Percentiles rank a stretch among this genome's conserved stretches.
These are phyloP conservation scores for Fusarium ambrosium DNA, from an alignment of 2,329 filamentous ascomycete genomes.

Conservation along the genomic window DNA sequence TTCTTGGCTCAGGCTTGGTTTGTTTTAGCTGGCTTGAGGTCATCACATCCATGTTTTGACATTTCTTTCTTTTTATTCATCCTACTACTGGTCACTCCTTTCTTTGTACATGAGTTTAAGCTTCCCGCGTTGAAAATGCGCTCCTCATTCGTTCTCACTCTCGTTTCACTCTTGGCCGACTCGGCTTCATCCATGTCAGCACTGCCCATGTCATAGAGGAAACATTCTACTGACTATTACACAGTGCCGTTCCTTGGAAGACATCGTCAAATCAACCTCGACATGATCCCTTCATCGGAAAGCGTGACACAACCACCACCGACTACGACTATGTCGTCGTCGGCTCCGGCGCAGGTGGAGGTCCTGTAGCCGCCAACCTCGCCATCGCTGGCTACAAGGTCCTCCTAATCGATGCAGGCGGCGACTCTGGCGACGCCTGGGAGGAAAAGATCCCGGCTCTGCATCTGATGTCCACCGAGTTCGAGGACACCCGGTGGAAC, in stretches of 20 bases:
- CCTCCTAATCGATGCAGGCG: slow-evolving; percentile 71
- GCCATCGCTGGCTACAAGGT: slow-evolving; percentile 69
- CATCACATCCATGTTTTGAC: not conserved
- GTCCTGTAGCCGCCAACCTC: slow-evolving; percentile 67
- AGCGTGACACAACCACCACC: slow-evolving; percentile 6
- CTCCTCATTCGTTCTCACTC: slow-evolving; percentile 19
- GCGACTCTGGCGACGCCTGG: slow-evolving; percentile 61
- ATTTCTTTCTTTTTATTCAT: not conserved
- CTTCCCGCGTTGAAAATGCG: slow-evolving; percentile 28
- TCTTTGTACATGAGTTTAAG: not conserved
- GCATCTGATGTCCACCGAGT: slow-evolving; percentile 45
- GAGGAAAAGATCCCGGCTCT: slow-evolving; percentile 48
- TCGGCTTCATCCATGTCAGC: slow-evolving; percentile 23
- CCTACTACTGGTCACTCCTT: not conserved
- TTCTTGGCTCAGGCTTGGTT: not conserved
- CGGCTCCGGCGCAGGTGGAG: slow-evolving; percentile 69
- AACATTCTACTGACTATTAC: not conserved
- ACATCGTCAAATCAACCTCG: not conserved
- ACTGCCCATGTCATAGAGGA: rapidly evolving
- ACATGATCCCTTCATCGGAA: slow-evolving; percentile 26
- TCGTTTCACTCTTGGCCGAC: slow-evolving; percentile 27
- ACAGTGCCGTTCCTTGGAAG: slow-evolving; percentile 3
- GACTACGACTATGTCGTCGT: slow-evolving; percentile 72
- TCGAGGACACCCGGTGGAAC: slow-evolving; percentile 62
- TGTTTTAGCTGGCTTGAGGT: slow-evolving; percentile 3